Evolutionary conservation across 192 early-diverging fungal genomes (phyloP), one percentile per base, ranked within the genome.

Genomic region (Coemansia javaensis): DNA sequence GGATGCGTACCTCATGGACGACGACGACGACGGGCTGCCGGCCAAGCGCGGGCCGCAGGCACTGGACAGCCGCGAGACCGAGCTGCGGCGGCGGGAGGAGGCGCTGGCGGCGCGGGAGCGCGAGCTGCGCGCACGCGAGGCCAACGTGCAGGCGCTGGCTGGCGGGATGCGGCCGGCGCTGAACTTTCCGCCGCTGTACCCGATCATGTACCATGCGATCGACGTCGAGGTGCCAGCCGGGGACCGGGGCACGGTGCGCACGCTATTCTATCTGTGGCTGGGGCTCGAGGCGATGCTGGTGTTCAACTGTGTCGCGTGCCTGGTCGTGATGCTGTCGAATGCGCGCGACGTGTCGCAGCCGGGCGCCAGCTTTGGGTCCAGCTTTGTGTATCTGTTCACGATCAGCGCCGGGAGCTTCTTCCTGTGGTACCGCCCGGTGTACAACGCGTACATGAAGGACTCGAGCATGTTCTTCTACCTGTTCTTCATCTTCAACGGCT

Each of bases 391-490:
- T 45, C 78, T 84, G 62, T 86, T 89, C 55, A 90, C 88, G 2
- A 85, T 89, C 46, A 82, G 79, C 9, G 63, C 75, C 4, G 78
- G 78, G 2, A 88, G 86, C 44, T 88, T 93, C 67, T 87, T 89
- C 63, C 25, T 86, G 39, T 91, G 90, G 90, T 93, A 93, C 65
- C 82, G 89, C 10, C 90, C 90, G 17, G 75, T 88, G 28, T 93
- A 93, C 71, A 86, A 86, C 34, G 89, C 89, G 28, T 93, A 86
- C 57, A 82, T 85, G 81, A 89, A 87, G 71, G 87, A 90, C 56
- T 81, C 81, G 50, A 88, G 86, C 17, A 77, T 93, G 44, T 93
- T 89, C 68, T 91, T 86, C 57, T 89, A 84, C 57, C 66, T 90
- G 41, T 93, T 81, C 73, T 84, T 93, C 52, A 59, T 93, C 27